Evolutionary conservation across 225 moss, liverwort and hornwort genomes (phyloP).

Genomic region (Asterella californica): DNA sequence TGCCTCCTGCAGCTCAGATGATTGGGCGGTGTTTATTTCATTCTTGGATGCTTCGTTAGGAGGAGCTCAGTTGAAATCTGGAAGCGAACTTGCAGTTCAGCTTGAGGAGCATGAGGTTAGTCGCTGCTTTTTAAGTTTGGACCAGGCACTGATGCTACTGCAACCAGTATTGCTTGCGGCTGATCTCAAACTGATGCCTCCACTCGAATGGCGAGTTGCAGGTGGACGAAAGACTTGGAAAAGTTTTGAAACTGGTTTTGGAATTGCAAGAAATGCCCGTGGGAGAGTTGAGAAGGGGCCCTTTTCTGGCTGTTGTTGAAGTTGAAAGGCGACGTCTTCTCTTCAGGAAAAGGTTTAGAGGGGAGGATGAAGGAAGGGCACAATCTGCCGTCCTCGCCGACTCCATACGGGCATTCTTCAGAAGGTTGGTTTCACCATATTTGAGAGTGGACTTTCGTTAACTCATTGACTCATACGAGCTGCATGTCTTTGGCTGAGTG

Average conservation of each 20-base stretch:
- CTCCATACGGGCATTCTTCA: constrained; percentile 63
- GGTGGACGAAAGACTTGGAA: constrained; percentile 59
- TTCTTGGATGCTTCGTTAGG: constrained; percentile 65
- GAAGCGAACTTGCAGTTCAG: constrained; percentile 2
- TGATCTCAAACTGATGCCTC: background rate
- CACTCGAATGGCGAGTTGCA: constrained; percentile 29
- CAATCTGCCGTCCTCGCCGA: constrained; percentile 50
- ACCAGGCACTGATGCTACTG: background rate
- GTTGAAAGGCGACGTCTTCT: constrained; percentile 72
- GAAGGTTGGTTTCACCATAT: constrained; percentile 42
- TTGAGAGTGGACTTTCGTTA: background rate
- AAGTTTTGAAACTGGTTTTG: constrained; percentile 54
- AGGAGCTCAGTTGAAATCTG: constrained; percentile 15
- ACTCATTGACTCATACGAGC: background rate
- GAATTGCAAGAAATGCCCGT: constrained; percentile 72
- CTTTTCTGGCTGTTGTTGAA: constrained; percentile 77
- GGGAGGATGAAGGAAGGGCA: constrained; percentile 26
- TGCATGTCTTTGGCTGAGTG: no score
- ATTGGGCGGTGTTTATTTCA: constrained; percentile 73
- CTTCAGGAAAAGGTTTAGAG: constrained; percentile 17
- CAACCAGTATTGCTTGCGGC: background rate
- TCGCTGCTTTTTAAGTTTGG: background rate
- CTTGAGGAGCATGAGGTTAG: constrained; percentile 36
- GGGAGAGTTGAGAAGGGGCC: constrained; percentile 72
- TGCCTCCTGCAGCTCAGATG: constrained; percentile 76